Conservation (phyloP, 2,329 filamentous ascomycete genomes). For the Trichoderma atroviride region DNA sequence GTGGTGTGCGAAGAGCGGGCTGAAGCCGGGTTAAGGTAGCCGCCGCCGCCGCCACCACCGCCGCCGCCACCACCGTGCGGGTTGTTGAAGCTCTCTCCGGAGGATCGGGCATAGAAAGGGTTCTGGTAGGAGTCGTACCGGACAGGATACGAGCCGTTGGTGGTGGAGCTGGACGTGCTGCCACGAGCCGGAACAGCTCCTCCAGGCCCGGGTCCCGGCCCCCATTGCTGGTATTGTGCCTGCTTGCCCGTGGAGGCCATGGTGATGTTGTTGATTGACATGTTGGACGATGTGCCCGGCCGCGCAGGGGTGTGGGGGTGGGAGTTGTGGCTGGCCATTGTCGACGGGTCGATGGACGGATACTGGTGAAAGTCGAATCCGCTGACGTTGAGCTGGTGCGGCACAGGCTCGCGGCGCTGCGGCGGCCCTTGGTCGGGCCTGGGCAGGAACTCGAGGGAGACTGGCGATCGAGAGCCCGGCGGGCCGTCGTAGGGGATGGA, state of each 20-base stretch:
- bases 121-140: conserved; percentile 67
- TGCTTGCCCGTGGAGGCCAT: conserved; percentile 73
- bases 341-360: conserved; percentile 66
- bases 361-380: conserved; percentile 87
- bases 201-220: conserved; percentile 33
- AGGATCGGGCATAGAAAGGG: conserved; percentile 55
- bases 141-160: conserved; percentile 56
- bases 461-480: conserved; percentile 68
- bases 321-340: conserved; percentile 51
- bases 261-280: conserved; percentile 61
- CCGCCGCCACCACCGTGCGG: conserved; percentile 53
- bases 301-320: conserved; percentile 47
- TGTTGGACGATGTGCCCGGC: conserved; percentile 30
- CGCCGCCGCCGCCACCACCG: conserved; percentile 39
- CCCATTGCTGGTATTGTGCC: conserved; percentile 79
- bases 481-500: conserved; percentile 82
- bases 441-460: conserved; percentile 73
- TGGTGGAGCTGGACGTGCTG: conserved; percentile 56
- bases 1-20: conserved; percentile 46
- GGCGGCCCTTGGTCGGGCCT: conserved; percentile 65
- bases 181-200: conserved; percentile 41
- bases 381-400: conserved; percentile 80
- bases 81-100: conserved; percentile 55
- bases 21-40: conserved; percentile 28
- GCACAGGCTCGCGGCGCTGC: conserved; percentile 70